phyloP scores from a whole-genome alignment of 805 yeast genomes.

The Cyberlindnera nakhonratchasimensis region DNA sequence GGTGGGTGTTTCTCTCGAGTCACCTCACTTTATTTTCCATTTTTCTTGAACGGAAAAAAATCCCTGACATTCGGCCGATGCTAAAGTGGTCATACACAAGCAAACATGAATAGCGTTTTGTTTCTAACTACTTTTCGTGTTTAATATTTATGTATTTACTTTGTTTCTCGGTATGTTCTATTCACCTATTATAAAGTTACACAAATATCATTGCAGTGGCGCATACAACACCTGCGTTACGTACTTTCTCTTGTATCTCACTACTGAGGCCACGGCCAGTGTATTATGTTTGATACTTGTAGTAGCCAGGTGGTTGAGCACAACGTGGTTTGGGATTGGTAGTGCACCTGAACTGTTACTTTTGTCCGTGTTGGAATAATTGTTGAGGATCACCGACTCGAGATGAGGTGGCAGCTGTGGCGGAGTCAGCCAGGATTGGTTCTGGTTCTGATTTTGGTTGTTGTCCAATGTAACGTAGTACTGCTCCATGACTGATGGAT shows the following conservation, averaged over 20 bases:
- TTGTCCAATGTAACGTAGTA: constrained; percentile 74
- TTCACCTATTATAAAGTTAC: background rate
- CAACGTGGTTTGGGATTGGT: constrained; percentile 94
- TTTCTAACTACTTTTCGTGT: no score
- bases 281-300: constrained; percentile 93
- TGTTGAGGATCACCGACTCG: constrained; percentile 88
- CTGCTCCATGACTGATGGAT: constrained; percentile 84
- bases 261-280: constrained; percentile 87
- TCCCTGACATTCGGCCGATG: no score
- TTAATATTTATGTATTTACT: no score
- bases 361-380: constrained; percentile 53
- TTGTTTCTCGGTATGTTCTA: no score
- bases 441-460: constrained; percentile 61
- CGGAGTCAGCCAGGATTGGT: constrained; percentile 71
- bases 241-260: constrained; percentile 82
- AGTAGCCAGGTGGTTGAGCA: constrained; percentile 91
- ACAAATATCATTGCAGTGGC: constrained; percentile 51
- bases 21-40: no score
- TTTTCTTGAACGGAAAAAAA: no score
- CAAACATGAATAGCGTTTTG: no score
- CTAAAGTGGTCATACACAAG: no score
- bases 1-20: no score
- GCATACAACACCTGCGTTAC: constrained; percentile 91
- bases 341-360: constrained; percentile 86
- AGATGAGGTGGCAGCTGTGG: constrained; percentile 97